Percentiles rank a stretch among this genome's conserved stretches.
These are phyloP conservation scores for Casuarina glauca DNA, from an alignment of 306 rosid genomes.

Conservation along the genomic window DNA sequence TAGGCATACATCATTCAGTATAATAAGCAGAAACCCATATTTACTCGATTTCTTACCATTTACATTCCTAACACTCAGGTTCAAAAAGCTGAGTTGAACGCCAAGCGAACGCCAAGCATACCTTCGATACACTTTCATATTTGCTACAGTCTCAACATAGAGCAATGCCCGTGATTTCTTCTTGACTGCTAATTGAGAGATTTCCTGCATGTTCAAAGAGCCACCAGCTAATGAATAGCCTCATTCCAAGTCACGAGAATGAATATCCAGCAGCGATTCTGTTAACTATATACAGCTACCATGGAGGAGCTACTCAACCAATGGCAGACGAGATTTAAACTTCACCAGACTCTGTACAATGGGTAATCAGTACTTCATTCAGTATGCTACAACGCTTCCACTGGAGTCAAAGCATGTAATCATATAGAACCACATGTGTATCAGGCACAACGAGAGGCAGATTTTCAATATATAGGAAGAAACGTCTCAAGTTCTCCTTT, in stretches of 20 bases:
- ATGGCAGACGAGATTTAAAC: conserved; percentile 8
- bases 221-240: neutral
- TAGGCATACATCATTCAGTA: conserved; percentile 6
- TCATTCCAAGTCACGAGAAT: conserved; percentile 7
- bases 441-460: conserved; percentile 51
- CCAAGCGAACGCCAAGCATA: conserved; percentile 29
- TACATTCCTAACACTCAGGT: conserved; percentile 38
- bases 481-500: conserved; percentile 54
- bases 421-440: conserved; percentile 38
- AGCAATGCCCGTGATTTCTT: conserved; percentile 5
- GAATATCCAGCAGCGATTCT: conserved; percentile 3
- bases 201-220: conserved; percentile 22
- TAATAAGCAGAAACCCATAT: conserved; percentile 15
- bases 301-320: conserved; percentile 22
- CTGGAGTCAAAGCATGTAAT: conserved; percentile 55
- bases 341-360: conserved; percentile 14
- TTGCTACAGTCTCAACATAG: neutral
- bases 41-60: conserved; percentile 22
- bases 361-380: conserved; percentile 13
- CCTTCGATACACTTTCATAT: neutral
- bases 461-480: conserved; percentile 53
- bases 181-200: neutral
- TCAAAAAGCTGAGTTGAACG: conserved; percentile 40
- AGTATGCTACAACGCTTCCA: conserved; percentile 17
- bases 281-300: conserved; percentile 32